Evolutionary conservation across 805 yeast genomes (phyloP), one percentile per base, ranked within the genome.

Genomic region (Pichia deserticola): DNA sequence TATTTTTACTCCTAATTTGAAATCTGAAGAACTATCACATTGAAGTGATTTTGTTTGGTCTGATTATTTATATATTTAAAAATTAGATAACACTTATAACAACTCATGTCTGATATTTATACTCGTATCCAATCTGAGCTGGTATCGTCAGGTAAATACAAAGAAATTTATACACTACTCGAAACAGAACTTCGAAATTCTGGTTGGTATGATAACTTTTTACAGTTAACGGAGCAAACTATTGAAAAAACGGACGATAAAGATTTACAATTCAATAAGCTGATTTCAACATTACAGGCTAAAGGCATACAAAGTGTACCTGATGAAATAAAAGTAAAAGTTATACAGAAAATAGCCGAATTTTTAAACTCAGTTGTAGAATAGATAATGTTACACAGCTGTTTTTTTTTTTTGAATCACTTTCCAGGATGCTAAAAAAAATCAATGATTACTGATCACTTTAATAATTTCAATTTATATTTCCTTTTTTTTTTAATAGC

Each of bases 141-240:
- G 37, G 79, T 88, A 4, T 76, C 82, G 33, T 77, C 88, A 32
- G 97, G 96, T 0, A 86, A 84, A 66, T 89, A 89, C 65, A 92
- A 86, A 53, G 74, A 76, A 73, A 84, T 88, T 49, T 81, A 84
- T 45, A 76, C 77, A 46, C 72, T 75, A 44, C 68, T 90, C 51
- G 79, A 80, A 57, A 74, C 82, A 49, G 79, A 78, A 59, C 74
- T 90, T 10, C 75, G 81, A 47, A 85, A 86, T 60, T 75, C 84
- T 1, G 97, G 97, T 6, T 90, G 97, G 97, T 80, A 79, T 52
- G 95, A 88, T 57, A 75, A 82, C 48, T 81, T 90, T 30, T 73
- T 79, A 42, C 76, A 74, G 38, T 57, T 84, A 40, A 85, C 95
- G 4, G 64, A 65, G 44, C 60, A 53, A 51, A 76, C 67, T 63